A percentile compares a stretch with the other conserved stretches of the same genome.
Conservation (phyloP, 192 early-diverging fungal genomes). For the Powellomyces hirtus region DNA sequence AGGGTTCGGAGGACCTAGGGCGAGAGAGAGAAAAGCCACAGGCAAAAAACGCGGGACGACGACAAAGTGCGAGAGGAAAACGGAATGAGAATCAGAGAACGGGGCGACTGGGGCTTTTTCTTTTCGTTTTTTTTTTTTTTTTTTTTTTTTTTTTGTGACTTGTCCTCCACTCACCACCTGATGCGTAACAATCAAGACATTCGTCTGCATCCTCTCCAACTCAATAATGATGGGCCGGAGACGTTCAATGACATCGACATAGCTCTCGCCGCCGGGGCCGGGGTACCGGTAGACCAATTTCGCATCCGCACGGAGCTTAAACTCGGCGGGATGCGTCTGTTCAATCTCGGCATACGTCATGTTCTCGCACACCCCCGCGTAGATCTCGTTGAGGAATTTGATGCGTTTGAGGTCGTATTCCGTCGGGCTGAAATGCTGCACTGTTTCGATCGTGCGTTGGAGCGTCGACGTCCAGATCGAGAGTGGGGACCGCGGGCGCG, state of each 20-base stretch:
- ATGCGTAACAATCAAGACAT: constrained; percentile 88
- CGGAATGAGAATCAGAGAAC: too few relatives aligned
- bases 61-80: too few relatives aligned
- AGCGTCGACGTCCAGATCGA: constrained; percentile 88
- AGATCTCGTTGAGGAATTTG: constrained; percentile 85
- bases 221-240: constrained; percentile 92
- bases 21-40: neutral
- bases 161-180: constrained; percentile 75
- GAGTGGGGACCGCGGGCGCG: constrained; percentile 21
- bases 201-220: constrained; percentile 87
- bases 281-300: constrained; percentile 96
- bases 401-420: constrained; percentile 71
- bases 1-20: constrained; percentile 69
- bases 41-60: too few relatives aligned
- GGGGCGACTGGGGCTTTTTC: too few relatives aligned
- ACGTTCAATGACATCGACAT: constrained; percentile 91
- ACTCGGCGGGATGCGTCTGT: constrained; percentile 76
- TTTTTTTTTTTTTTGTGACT: too few relatives aligned
- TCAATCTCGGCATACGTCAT: constrained; percentile 74
- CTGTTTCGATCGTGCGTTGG: constrained; percentile 79
- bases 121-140: too few relatives aligned
- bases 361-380: constrained; percentile 67
- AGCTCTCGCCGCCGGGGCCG: constrained; percentile 93
- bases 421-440: constrained; percentile 66
- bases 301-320: constrained; percentile 69